Percentiles rank a stretch among this genome's conserved stretches.
These are phyloP conservation scores for Scheffersomyces stipitis DNA, from an alignment of 805 yeast species.

Conservation along the genomic window DNA sequence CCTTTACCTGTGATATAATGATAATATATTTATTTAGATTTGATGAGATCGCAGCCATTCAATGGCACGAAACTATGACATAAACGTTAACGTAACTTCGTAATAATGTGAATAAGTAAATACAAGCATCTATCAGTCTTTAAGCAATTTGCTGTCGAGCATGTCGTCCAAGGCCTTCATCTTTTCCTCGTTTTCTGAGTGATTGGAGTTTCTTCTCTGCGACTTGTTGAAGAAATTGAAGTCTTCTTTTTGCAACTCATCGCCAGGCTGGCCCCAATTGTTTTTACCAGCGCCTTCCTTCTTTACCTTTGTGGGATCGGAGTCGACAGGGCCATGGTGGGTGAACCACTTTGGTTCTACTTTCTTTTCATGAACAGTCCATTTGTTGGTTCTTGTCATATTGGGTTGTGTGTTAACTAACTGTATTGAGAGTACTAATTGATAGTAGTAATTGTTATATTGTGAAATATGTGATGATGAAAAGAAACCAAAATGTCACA, in stretches of 20 bases:
- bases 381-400: slow-evolving; percentile 80
- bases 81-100: too few relatives aligned
- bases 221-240: slow-evolving; percentile 19
- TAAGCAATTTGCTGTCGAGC: slow-evolving; percentile 13
- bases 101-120: not conserved
- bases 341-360: slow-evolving; percentile 73
- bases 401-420: slow-evolving; percentile 6
- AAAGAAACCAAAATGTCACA: too few relatives aligned
- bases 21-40: too few relatives aligned
- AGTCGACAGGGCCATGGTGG: slow-evolving; percentile 66
- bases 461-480: too few relatives aligned
- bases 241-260: slow-evolving; percentile 64
- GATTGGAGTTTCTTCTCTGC: slow-evolving; percentile 42
- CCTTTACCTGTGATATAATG: too few relatives aligned
- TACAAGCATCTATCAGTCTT: not conserved
- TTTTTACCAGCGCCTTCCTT: slow-evolving; percentile 83
- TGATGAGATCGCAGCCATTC: too few relatives aligned
- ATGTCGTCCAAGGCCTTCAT: slow-evolving; percentile 21
- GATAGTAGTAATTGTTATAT: too few relatives aligned
- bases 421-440: too few relatives aligned
- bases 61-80: too few relatives aligned
- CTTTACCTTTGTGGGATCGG: slow-evolving; percentile 75
- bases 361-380: slow-evolving; percentile 65
- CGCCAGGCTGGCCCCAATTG: slow-evolving; percentile 86
- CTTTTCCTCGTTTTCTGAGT: slow-evolving; percentile 30